Evolutionary conservation across 176 grass and related monocot species (phyloP), one percentile per base, ranked within the genome.

Genomic region (Avena sativa): DNA sequence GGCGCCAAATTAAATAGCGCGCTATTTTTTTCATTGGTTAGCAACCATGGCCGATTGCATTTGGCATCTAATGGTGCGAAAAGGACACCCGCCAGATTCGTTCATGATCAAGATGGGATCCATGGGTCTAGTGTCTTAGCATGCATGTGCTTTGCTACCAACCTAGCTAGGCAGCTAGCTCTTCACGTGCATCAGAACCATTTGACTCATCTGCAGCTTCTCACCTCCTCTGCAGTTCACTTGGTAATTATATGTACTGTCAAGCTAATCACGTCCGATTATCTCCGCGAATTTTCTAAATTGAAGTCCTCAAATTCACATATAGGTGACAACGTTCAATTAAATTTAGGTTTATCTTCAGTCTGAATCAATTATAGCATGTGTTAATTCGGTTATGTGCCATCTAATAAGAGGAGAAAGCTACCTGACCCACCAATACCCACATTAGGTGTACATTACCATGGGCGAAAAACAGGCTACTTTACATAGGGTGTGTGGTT

Each of bases 101-200:
- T 83, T 15, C 66, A 57, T 47, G 58, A 57, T 30, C 70, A 64
- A 86, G 78, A 70, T 82, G 78, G 78, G 84, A 83, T 90, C 89
- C 40, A 26, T 60, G 59, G 68, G 16, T 66, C 40, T 7, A 43
- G 40, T 43, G 40, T 40, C 63, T 66, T 66, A 73, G n/a, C 43
- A 47, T 67, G 77, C 9, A 48, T 48, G 9, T 81, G 70, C 43
- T 84, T 75, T 86, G 59, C 73, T 56, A 72, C 78, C 11, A 70
- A 17, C 74, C 36, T 63, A 36, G 58, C 2, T 46, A 47, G 59
- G 9, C 11, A 26, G 70, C 40, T 72, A 72, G 44, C 21, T 51
- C 85, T 84, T 83, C 89, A 91, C 89, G 81, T 87, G 85, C 49
- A 59, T 13, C 48, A 58, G 17, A 66, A 85, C 85, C 85, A 65